Evolutionary conservation across 2,329 filamentous ascomycete species (phyloP).

Genomic region (Calonectria honghensis): DNA sequence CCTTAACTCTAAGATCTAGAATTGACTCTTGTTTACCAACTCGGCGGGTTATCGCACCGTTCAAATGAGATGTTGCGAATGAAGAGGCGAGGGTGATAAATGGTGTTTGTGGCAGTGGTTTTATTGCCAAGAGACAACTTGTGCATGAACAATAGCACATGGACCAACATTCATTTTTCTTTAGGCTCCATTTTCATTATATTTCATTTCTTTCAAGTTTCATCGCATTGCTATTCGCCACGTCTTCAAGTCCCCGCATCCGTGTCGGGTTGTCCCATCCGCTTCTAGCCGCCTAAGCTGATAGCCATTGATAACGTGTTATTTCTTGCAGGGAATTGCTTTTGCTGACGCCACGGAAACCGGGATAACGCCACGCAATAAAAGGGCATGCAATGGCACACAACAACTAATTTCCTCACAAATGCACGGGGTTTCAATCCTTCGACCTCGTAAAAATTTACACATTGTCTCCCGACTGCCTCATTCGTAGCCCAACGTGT

Average conservation of each 20-base stretch:
- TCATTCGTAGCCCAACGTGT: neutral
- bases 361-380: neutral
- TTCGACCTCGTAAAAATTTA: neutral
- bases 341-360: neutral
- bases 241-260: neutral
- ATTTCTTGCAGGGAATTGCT: neutral
- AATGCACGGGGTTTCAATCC: neutral
- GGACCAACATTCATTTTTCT: no score
- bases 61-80: no score
- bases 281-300: neutral
- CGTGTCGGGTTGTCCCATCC: neutral
- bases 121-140: no score
- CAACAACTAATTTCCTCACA: neutral
- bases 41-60: no score
- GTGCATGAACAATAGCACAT: no score
- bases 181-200: no score
- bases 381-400: neutral
- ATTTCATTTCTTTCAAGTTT: no score
- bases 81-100: no score
- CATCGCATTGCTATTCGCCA: neutral
- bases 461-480: neutral
- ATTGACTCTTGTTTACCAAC: no score
- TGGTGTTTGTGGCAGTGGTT: no score
- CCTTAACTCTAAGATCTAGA: no score
- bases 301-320: neutral